These are phyloP conservation scores for Cinchona pubescens DNA, from an alignment of 257 asterid genomes.

Conservation along the genomic window DNA sequence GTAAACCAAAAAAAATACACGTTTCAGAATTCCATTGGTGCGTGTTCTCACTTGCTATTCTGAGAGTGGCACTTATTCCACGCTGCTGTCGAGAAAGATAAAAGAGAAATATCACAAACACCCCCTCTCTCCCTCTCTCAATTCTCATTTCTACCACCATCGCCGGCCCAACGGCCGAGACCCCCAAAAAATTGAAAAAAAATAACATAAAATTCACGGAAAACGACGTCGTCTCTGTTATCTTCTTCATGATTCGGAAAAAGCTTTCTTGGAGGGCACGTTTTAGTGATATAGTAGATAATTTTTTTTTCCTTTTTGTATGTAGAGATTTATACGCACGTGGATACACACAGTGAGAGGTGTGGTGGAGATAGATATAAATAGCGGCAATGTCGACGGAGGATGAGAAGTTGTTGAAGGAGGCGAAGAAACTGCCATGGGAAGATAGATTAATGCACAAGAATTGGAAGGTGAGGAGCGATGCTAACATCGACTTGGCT, in stretches of 20 bases:
- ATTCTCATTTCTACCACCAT: slow-evolving; percentile 14
- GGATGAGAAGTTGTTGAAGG: slow-evolving; percentile 99
- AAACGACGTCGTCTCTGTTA: slow-evolving; percentile 17
- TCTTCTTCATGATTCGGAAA: not conserved
- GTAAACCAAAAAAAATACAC: too few relatives aligned
- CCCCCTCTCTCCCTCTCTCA: slow-evolving; percentile 15
- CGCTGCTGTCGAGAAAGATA: slow-evolving; percentile 16
- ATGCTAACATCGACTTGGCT: slow-evolving; percentile 92
- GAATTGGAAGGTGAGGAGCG: slow-evolving; percentile 99
- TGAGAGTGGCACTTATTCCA: slow-evolving; percentile 8
- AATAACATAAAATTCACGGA: not conserved
- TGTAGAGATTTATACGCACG: not conserved
- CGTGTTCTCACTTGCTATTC: slow-evolving; percentile 3
- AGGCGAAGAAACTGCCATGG: slow-evolving; percentile 98
- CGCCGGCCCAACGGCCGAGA: slow-evolving; percentile 39
- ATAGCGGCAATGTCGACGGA: slow-evolving; percentile 78
- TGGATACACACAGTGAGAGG: not conserved
- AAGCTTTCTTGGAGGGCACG: slow-evolving; percentile 1
- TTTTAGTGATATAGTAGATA: not conserved
- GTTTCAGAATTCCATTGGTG: not conserved
- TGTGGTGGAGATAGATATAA: slow-evolving; percentile 10
- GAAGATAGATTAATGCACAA: slow-evolving; percentile 93
- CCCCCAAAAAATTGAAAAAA: not conserved
- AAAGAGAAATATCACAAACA: slow-evolving; percentile 13
- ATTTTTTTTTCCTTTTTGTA: too few relatives aligned